A percentile compares a stretch with the other conserved stretches of the same genome.
phyloP scores from a whole-genome alignment of 2,329 filamentous ascomycete species.

The Neonectria coccinea region DNA sequence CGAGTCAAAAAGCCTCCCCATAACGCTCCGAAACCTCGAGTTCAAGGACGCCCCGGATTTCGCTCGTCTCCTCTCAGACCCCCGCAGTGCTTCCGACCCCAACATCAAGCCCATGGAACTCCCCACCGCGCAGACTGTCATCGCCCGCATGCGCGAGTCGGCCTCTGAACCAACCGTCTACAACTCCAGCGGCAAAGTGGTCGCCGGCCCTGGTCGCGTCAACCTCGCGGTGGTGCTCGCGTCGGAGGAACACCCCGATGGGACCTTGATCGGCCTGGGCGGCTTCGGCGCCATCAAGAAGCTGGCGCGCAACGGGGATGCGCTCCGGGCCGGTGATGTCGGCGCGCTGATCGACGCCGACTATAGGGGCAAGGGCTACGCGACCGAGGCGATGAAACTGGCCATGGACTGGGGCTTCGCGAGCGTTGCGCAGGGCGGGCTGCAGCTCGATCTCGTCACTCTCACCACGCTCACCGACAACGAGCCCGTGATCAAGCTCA shows the following conservation, averaged over 20 bases:
- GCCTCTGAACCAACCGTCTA: constrained; percentile 14
- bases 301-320: constrained; percentile 4
- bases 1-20: constrained; percentile 5
- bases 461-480: constrained; percentile 22
- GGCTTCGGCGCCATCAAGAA: constrained; percentile 23
- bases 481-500: constrained; percentile 7
- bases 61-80: constrained; percentile 22
- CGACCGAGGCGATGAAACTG: constrained; percentile 20
- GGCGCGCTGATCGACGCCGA: constrained; percentile 21
- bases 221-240: constrained; percentile 19
- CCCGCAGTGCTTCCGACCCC: constrained; percentile 19
- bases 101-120: constrained; percentile 18
- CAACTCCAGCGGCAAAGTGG: constrained; percentile 2
- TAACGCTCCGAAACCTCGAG: constrained; percentile 14
- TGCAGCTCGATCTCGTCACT: constrained; percentile 20
- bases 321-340: constrained; percentile 14
- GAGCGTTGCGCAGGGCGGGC: constrained; percentile 7
- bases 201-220: constrained; percentile 18
- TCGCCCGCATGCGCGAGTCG: constrained; percentile 20
- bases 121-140: constrained; percentile 6
- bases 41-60: constrained; percentile 12
- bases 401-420: constrained; percentile 21
- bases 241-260: constrained; percentile 11
- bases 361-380: constrained; percentile 21
- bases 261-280: constrained; percentile 18